Evolutionary conservation across 768 basidiomycete genomes (phyloP), one percentile per base, ranked within the genome.

Genomic region (Kwoniella europaea): DNA sequence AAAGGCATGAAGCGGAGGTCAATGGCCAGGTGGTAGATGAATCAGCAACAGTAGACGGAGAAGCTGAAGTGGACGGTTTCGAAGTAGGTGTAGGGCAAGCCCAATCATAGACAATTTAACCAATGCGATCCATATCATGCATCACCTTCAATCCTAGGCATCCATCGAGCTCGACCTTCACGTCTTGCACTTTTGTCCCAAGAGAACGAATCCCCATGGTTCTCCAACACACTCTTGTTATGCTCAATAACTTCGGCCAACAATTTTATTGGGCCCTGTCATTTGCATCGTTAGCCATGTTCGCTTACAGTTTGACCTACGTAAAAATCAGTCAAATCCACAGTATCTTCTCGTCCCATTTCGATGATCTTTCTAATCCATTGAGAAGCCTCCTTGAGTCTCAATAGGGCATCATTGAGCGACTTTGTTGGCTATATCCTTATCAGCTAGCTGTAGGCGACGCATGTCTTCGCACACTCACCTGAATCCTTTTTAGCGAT

Each of bases 61-160:
- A 42, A 1, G 58, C 66, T 10, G 42, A 65, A 50, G 67, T 63
- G 41, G 62, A 71, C 64, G 72, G 68, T 5, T 73, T 69, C 50
- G 65, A 71, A 46, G 69, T 71, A 18, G 72, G 74, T 16, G 60
- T 72, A 18, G 74, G 74, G 16, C 71, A 68, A 35, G 71, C 73
- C 15, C 27, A 65, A 41, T 24, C 56, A n/a, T 16, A 20, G 16
- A 60, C 46, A 6, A 22, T 18, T n/a, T 42, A 58, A 20, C 9
- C 20, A 59, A 59, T 29, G 6, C 7, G 1, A 35, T 35, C 1
- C 35, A 35, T 18, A 5, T 18, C 1, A 69, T 63, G 62, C 68
- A 70, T 70, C 42, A 66, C 55, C 13, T 53, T 56, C 20, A 29
- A 71, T 15, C 22, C 62, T 13, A 16, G 60, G 59, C 2, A 71